Evolutionary conservation across 2,329 filamentous ascomycete species (phyloP).

Genomic region (Pyrenophora seminiperda): DNA sequence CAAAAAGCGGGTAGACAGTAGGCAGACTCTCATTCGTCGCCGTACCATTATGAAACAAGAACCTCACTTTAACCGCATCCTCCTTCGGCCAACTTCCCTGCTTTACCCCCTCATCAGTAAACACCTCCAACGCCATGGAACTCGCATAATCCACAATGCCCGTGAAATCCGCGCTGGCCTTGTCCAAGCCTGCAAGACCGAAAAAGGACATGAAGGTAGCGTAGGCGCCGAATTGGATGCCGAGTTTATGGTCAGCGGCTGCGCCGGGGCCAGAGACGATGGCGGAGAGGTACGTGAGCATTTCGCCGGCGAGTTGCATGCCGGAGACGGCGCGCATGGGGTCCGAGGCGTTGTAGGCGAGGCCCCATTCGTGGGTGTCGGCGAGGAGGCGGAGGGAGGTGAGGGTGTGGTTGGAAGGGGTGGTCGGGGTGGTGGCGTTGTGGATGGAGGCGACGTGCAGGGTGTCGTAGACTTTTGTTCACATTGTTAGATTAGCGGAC

Average conservation of each 20-base stretch:
- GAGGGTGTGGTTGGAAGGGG: constrained; percentile 66
- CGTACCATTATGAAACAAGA: constrained; percentile 68
- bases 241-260: constrained; percentile 53
- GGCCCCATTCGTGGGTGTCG: constrained; percentile 78
- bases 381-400: constrained; percentile 73
- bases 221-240: constrained; percentile 67
- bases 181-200: constrained; percentile 59
- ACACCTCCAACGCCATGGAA: constrained; percentile 77
- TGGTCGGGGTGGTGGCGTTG: constrained; percentile 60
- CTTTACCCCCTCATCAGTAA: constrained; percentile 57
- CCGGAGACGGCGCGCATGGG: constrained; percentile 53
- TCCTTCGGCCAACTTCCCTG: constrained; percentile 55
- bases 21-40: constrained; percentile 53
- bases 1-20: constrained; percentile 65
- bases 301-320: constrained; percentile 55
- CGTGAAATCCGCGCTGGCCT: constrained; percentile 66
- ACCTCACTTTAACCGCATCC: constrained; percentile 63
- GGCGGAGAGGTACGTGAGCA: constrained; percentile 52
- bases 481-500: not conserved
- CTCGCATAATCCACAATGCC: constrained; percentile 85
- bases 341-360: constrained; percentile 74
- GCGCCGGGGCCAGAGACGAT: constrained; percentile 48
- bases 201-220: constrained; percentile 66
- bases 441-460: constrained; percentile 68
- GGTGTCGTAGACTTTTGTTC: constrained; percentile 60